A percentile compares a stretch with the other conserved stretches of the same genome.
phyloP scores from a whole-genome alignment of 768 basidiomycete species.

The Lentinula aciculospora region DNA sequence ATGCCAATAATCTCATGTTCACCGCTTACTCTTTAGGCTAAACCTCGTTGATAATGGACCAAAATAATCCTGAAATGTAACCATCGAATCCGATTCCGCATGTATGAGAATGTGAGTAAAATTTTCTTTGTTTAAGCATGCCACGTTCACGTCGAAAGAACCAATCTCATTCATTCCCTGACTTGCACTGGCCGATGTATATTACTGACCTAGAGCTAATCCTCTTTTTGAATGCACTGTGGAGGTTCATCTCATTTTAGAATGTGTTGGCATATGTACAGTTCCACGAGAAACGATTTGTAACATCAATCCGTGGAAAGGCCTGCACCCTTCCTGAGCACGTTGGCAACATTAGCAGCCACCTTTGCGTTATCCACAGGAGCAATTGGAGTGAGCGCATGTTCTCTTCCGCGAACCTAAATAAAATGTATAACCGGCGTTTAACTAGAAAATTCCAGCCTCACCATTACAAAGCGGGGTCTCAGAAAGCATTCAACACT shows the following conservation, averaged over 20 bases:
- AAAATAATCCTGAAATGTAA: too few species aligned
- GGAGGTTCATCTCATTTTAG: not conserved
- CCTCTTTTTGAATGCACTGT: not conserved
- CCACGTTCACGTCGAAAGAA: too few species aligned
- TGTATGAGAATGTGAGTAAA: too few species aligned
- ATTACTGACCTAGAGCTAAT: too few species aligned
- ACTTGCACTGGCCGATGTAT: too few species aligned
- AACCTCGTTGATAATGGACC: too few species aligned
- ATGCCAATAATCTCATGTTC: not conserved
- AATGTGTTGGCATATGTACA: too few species aligned
- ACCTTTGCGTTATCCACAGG: not conserved
- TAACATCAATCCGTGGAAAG: not conserved
- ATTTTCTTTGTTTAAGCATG: too few species aligned
- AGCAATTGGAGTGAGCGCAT: constrained; percentile 4
- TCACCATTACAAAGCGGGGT: constrained; percentile 7
- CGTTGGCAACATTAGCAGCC: not conserved
- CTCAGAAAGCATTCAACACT: constrained; percentile 1
- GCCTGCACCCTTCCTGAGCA: constrained; percentile 5
- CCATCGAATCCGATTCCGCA: too few species aligned
- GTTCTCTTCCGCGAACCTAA: constrained; percentile 6
- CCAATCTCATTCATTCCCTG: too few species aligned
- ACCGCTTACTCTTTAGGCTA: not conserved
- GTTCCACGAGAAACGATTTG: too few species aligned
- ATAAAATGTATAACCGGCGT: not conserved
- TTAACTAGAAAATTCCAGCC: not conserved